Conservation (phyloP, 2,329 filamentous ascomycete species). For the Penicillium sp. region DNA sequence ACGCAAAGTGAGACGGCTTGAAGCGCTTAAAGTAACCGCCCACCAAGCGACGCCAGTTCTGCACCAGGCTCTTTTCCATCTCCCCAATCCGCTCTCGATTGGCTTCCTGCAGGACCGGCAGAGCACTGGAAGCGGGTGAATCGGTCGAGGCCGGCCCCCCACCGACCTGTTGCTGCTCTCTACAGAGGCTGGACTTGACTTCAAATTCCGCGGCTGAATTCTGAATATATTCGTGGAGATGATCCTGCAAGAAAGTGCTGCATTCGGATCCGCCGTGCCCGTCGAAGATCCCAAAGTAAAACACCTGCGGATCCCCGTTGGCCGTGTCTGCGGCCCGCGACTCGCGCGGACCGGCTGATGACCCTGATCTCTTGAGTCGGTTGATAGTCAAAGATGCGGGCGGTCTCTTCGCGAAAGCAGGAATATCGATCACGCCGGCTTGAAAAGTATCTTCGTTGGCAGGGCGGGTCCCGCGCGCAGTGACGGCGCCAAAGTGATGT, state of each 20-base stretch:
- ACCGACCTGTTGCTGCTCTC: slow-evolving; percentile 15
- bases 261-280: slow-evolving; percentile 90
- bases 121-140: slow-evolving; percentile 21
- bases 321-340: slow-evolving; percentile 65
- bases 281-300: slow-evolving; percentile 96
- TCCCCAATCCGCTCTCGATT: slow-evolving; percentile 58
- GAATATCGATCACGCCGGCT: slow-evolving; percentile 86
- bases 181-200: slow-evolving; percentile 66
- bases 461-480: slow-evolving; percentile 72
- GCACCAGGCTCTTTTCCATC: slow-evolving; percentile 65
- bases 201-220: slow-evolving; percentile 70
- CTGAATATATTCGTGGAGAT: slow-evolving; percentile 84
- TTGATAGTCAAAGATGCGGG: slow-evolving; percentile 57
- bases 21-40: slow-evolving; percentile 94
- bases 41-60: slow-evolving; percentile 73
- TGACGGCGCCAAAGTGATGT: slow-evolving; percentile 82
- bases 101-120: slow-evolving; percentile 48
- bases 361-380: slow-evolving; percentile 25
- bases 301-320: slow-evolving; percentile 87
- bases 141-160: slow-evolving; percentile 11
- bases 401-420: slow-evolving; percentile 79
- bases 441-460: slow-evolving; percentile 95
- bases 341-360: slow-evolving; percentile 44
- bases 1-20: slow-evolving; percentile 69
- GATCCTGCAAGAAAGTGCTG: slow-evolving; percentile 75